A percentile compares a stretch with the other conserved stretches of the same genome.
Evolutionary conservation across 495 filamentous ascomycete species (phyloP).

Genomic region (Entonaema liquescens): DNA sequence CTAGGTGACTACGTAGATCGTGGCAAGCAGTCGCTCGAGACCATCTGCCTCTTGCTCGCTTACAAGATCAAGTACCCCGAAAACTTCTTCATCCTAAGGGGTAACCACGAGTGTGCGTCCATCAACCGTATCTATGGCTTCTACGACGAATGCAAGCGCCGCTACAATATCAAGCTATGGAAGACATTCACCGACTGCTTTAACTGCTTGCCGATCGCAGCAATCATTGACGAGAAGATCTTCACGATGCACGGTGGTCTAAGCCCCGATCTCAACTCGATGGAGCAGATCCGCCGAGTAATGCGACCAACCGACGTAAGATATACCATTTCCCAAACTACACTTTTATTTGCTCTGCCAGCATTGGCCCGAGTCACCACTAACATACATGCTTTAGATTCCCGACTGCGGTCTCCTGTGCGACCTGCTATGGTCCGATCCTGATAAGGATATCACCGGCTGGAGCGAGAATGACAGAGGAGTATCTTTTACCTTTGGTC

Average conservation of each 20-base stretch:
- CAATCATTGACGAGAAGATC: constrained; percentile 99
- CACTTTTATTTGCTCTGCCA: constrained; percentile 12
- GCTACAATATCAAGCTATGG: constrained; percentile 99
- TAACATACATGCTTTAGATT: constrained; percentile 70
- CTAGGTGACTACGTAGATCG: constrained; percentile 98
- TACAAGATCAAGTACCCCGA: constrained; percentile 99
- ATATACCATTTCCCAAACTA: constrained; percentile 3
- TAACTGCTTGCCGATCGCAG: constrained; percentile 99
- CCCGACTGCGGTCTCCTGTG: constrained; percentile 97
- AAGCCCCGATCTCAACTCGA: constrained; percentile 97
- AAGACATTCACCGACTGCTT: constrained; percentile 99
- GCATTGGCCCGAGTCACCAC: constrained; percentile 27
- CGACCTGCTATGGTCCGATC: constrained; percentile 98
- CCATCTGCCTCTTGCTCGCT: constrained; percentile 95
- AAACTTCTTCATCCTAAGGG: constrained; percentile 99
- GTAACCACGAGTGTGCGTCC: constrained; percentile 98
- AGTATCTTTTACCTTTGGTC: constrained; percentile 98
- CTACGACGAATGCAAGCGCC: constrained; percentile 99
- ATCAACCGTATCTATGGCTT: constrained; percentile 99
- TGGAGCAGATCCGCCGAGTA: constrained; percentile 99
- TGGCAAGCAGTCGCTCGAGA: constrained; percentile 99
- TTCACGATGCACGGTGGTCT: constrained; percentile 99
- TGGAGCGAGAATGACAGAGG: constrained; percentile 99
- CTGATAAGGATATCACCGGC: constrained; percentile 99
- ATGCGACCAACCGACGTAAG: constrained; percentile 99